A percentile compares a stretch with the other conserved stretches of the same genome.
Conservation (phyloP, 208 protist genomes). For the Trypanosoma grayi region DNA sequence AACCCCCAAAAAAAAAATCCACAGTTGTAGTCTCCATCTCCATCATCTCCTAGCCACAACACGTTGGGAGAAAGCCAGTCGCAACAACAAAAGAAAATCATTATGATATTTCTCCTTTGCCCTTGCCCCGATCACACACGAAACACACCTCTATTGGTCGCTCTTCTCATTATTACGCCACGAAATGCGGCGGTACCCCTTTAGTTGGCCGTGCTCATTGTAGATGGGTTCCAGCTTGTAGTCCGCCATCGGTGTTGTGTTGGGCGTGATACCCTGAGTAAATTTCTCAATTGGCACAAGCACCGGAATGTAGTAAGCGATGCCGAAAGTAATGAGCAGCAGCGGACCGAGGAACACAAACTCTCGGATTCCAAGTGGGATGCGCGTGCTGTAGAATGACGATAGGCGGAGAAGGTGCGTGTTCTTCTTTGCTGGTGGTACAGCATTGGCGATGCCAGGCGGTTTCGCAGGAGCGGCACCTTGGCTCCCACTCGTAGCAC, state of each 20-base stretch:
- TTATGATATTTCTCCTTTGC: neutral
- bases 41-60: no score
- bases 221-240: conserved; percentile 84
- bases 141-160: neutral
- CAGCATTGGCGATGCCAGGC: conserved; percentile 67
- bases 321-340: conserved; percentile 51
- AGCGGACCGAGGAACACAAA: conserved; percentile 78
- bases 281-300: conserved; percentile 73
- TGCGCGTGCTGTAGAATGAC: conserved; percentile 74
- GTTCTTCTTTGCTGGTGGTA: conserved; percentile 68
- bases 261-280: conserved; percentile 57
- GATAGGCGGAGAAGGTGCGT: conserved; percentile 57
- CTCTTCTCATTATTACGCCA: neutral
- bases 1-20: no score
- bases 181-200: conserved; percentile 73
- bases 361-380: conserved; percentile 81
- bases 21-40: no score
- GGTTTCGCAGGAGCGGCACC: neutral
- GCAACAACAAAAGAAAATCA: no score
- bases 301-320: conserved; percentile 68
- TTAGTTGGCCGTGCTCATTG: conserved; percentile 59
- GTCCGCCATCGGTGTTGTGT: conserved; percentile 68
- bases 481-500: neutral
- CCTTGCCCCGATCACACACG: neutral
- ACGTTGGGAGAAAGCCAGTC: no score